Evolutionary conservation across 2,329 filamentous ascomycete genomes (phyloP).

Genomic region (Moelleriella libera): DNA sequence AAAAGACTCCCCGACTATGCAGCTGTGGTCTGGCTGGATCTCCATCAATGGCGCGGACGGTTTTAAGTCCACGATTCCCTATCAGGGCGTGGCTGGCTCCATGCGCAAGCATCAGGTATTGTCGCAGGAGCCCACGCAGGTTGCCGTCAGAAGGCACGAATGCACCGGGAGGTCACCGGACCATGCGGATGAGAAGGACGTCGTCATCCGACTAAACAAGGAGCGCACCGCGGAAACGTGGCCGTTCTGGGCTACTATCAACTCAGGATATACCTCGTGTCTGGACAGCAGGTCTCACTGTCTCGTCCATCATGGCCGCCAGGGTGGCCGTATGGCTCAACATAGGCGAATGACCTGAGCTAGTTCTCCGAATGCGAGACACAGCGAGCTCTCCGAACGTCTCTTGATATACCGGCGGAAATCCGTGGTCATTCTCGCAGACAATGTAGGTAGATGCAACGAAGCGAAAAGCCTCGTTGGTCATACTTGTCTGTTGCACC

Average conservation of each 20-base stretch:
- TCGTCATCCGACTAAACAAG: too few relatives aligned
- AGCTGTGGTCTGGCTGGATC: neutral
- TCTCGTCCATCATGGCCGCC: neutral
- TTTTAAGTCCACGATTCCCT: neutral
- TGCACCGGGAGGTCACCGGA: too few relatives aligned
- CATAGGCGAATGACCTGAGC: slow-evolving; percentile 2
- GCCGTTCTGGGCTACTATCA: too few relatives aligned
- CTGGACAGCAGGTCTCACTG: neutral
- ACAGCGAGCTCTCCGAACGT: neutral
- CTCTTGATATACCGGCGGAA: slow-evolving; percentile 1
- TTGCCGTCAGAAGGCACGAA: too few relatives aligned
- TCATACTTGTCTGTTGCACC: slow-evolving; percentile 1
- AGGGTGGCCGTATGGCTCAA: neutral
- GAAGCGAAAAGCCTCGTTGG: neutral
- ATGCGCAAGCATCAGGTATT: neutral
- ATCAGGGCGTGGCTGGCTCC: neutral
- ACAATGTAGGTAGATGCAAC: slow-evolving; percentile 1
- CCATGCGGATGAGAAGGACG: too few relatives aligned
- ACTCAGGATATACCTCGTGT: too few relatives aligned
- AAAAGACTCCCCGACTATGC: neutral
- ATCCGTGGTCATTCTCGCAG: neutral
- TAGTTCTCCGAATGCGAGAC: neutral
- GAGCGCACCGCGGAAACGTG: too few relatives aligned
- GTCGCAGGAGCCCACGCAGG: too few relatives aligned
- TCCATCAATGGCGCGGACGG: neutral